Evolutionary conservation across 257 asterid species (phyloP).

Genomic region (Solanum pinnatisectum): DNA sequence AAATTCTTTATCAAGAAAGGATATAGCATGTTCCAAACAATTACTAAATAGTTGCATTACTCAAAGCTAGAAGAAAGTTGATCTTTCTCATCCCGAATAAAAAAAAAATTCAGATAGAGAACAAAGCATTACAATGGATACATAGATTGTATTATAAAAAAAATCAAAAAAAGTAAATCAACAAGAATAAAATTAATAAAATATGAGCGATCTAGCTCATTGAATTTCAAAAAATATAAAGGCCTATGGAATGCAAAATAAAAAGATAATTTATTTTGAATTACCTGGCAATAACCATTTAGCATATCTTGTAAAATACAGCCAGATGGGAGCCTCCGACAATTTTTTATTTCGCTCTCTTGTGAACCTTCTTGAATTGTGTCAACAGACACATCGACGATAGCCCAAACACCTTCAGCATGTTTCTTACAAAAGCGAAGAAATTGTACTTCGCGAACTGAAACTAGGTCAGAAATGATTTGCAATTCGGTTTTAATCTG

Average conservation of each 20-base stretch:
- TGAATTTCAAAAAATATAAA: background rate
- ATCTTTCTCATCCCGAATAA: background rate
- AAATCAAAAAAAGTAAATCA: background rate
- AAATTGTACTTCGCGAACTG: constrained; percentile 45
- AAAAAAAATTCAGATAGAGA: background rate
- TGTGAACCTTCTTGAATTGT: constrained; percentile 20
- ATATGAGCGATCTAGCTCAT: background rate
- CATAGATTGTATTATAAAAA: background rate
- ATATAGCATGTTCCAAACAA: background rate
- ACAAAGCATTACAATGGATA: background rate
- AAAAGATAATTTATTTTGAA: background rate
- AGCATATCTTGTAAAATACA: constrained; percentile 55
- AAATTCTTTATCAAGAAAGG: background rate
- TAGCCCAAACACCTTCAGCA: constrained; percentile 58
- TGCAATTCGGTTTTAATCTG: constrained; percentile 82
- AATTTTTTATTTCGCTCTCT: constrained; percentile 14
- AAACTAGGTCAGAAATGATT: constrained; percentile 55
- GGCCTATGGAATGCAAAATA: background rate
- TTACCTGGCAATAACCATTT: constrained; percentile 64
- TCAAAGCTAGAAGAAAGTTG: background rate
- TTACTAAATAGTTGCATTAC: background rate
- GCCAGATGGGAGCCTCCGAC: constrained; percentile 87
- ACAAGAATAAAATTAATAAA: background rate
- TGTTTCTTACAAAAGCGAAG: constrained; percentile 75
- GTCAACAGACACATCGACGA: constrained; percentile 70